phyloP scores from a whole-genome alignment of 2,329 filamentous ascomycete species.

The Akanthomyces lecanii region DNA sequence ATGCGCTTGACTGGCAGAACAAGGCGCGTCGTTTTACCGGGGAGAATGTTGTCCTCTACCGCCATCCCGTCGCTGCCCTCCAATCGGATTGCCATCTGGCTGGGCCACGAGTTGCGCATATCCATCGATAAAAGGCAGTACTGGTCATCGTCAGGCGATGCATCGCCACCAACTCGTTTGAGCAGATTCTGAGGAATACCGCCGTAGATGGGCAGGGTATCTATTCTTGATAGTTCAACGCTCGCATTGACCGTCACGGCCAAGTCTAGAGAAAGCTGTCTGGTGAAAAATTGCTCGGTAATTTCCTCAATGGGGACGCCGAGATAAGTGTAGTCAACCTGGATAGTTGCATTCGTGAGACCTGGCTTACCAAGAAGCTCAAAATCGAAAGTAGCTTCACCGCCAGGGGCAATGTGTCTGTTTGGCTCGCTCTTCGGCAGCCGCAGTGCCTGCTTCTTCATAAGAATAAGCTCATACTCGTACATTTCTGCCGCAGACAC shows the following conservation, averaged over 20 bases:
- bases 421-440: slow-evolving; percentile 48
- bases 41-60: slow-evolving; percentile 56
- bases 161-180: slow-evolving; percentile 38
- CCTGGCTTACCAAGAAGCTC: slow-evolving; percentile 85
- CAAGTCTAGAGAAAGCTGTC: slow-evolving; percentile 75
- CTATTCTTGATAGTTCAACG: slow-evolving; percentile 74
- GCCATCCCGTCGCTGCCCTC: slow-evolving; percentile 46
- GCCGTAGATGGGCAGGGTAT: slow-evolving; percentile 69
- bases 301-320: slow-evolving; percentile 65
- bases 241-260: slow-evolving; percentile 90
- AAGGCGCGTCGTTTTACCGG: slow-evolving; percentile 67
- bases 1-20: slow-evolving; percentile 72
- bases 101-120: slow-evolving; percentile 86
- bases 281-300: slow-evolving; percentile 72
- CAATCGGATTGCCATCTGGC: slow-evolving; percentile 65
- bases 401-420: slow-evolving; percentile 62
- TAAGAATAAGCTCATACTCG: slow-evolving; percentile 77
- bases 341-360: slow-evolving; percentile 71
- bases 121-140: slow-evolving; percentile 80
- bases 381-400: slow-evolving; percentile 69
- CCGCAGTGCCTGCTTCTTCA: slow-evolving; percentile 66
- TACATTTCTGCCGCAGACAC: slow-evolving; percentile 75
- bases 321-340: slow-evolving; percentile 84
- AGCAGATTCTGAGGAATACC: slow-evolving; percentile 61
- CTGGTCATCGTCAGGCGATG: slow-evolving; percentile 47